These are phyloP conservation scores for Colletotrichum gigasporum DNA, from an alignment of 2,329 filamentous ascomycete genomes.

Conservation along the genomic window DNA sequence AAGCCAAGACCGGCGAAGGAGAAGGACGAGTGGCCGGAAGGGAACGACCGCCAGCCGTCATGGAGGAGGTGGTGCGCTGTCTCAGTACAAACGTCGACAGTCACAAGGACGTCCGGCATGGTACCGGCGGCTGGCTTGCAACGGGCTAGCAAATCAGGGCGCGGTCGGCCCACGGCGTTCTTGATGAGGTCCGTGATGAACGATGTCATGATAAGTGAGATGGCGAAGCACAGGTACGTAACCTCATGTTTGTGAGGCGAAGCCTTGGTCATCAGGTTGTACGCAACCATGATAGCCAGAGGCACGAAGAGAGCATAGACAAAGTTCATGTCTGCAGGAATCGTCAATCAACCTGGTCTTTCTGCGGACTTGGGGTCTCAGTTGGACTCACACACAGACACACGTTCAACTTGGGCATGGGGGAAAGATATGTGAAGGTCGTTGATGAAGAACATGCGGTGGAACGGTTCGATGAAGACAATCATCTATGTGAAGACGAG, in stretches of 20 bases:
- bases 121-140: slow-evolving; percentile 74
- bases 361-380: neutral
- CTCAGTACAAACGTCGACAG: slow-evolving; percentile 78
- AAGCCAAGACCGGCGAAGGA: slow-evolving; percentile 83
- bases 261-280: slow-evolving; percentile 70
- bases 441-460: slow-evolving; percentile 92
- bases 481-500: slow-evolving; percentile 60
- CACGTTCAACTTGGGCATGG: slow-evolving; percentile 84
- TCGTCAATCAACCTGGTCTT: neutral
- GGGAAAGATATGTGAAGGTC: slow-evolving; percentile 88
- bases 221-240: slow-evolving; percentile 81
- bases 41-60: slow-evolving; percentile 87
- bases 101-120: slow-evolving; percentile 63
- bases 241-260: slow-evolving; percentile 84
- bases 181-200: slow-evolving; percentile 93
- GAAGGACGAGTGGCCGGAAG: slow-evolving; percentile 82
- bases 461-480: slow-evolving; percentile 82
- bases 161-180: slow-evolving; percentile 82
- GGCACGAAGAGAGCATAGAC: slow-evolving; percentile 82
- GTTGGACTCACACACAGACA: slow-evolving; percentile 75
- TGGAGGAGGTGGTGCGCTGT: slow-evolving; percentile 74
- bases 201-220: slow-evolving; percentile 78
- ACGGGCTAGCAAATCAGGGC: slow-evolving; percentile 72
- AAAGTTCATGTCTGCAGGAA: slow-evolving; percentile 71
- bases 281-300: slow-evolving; percentile 70